phyloP scores from a whole-genome alignment of 345 rosid species.

The Lepidium sativum region DNA sequence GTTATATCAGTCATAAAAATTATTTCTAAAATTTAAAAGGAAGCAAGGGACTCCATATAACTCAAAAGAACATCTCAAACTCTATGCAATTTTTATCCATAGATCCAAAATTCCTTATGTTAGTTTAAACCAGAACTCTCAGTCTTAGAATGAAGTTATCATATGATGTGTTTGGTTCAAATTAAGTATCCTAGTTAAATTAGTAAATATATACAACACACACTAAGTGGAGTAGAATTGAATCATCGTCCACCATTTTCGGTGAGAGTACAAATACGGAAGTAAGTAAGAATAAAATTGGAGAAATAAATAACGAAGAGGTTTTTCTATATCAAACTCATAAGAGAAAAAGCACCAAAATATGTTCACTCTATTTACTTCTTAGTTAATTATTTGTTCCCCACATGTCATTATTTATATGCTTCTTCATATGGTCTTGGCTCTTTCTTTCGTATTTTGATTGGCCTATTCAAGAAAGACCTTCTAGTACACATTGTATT shows the following conservation, averaged over 20 bases:
- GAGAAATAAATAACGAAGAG: neutral
- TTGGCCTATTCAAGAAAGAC: neutral
- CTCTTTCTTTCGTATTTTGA: neutral
- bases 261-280: neutral
- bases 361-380: conserved; percentile 15
- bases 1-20: too few relatives aligned
- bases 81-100: neutral
- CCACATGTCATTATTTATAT: conserved; percentile 17
- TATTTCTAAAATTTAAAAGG: too few relatives aligned
- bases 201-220: neutral
- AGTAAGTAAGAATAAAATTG: neutral
- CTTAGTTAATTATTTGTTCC: conserved; percentile 21
- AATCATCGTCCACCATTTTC: neutral
- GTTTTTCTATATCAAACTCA: neutral
- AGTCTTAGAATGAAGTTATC: neutral
- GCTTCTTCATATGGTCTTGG: conserved; percentile 2
- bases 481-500: neutral
- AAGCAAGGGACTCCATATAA: too few relatives aligned
- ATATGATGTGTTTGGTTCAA: neutral
- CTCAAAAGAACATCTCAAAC: too few relatives aligned
- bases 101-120: neutral
- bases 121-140: neutral
- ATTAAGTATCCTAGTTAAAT: neutral
- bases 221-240: neutral
- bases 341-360: conserved; percentile 5